Conservation (phyloP, 1,284 basidiomycete species). For the Sanghuangporus sanghuang region DNA sequence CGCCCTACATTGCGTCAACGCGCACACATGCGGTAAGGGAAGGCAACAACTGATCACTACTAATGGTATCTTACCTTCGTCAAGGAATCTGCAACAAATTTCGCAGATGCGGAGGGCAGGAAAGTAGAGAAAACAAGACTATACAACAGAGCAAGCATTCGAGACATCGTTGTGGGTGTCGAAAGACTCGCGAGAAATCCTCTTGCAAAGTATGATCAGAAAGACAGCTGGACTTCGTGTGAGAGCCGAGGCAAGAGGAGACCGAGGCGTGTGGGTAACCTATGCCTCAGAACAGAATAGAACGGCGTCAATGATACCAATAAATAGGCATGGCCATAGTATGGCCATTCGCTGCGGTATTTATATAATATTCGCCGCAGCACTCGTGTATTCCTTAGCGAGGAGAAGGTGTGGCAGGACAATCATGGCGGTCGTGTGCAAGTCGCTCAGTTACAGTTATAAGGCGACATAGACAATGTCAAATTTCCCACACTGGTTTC, state of each 20-base stretch:
- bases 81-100: not conserved
- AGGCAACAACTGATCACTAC: not conserved
- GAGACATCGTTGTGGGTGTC: not conserved
- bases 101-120: not conserved
- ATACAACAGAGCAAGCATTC: not conserved
- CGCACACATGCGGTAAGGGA: not conserved
- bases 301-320: not conserved
- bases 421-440: no score
- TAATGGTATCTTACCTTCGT: not conserved
- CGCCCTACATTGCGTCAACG: not conserved
- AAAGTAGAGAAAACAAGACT: not conserved
- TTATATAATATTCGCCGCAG: not conserved
- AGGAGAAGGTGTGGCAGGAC: no score
- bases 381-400: not conserved
- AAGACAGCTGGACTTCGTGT: not conserved
- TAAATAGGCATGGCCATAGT: not conserved
- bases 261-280: not conserved
- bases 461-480: no score
- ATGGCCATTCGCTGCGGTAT: not conserved
- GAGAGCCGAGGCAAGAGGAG: not conserved
- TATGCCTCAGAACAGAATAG: not conserved
- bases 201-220: not conserved
- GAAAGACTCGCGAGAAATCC: not conserved
- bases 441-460: no score
- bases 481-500: no score